Conservation (phyloP, 2,329 filamentous ascomycete genomes). For the Neurospora crassa region DNA sequence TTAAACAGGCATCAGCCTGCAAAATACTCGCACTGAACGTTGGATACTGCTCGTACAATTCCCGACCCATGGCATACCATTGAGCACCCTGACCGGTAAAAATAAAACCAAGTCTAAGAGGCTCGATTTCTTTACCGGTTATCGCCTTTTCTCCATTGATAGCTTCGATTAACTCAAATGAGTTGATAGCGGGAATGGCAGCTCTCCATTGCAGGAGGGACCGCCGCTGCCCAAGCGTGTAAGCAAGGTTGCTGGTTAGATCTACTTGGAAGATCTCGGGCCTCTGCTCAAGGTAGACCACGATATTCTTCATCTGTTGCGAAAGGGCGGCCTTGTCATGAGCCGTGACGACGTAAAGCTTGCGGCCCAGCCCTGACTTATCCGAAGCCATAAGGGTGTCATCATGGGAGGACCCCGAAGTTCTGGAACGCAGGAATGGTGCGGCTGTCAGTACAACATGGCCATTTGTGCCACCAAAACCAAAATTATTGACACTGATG, state of each 20-base stretch:
- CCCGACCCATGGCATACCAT: slow-evolving; percentile 32
- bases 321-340: slow-evolving; percentile 30
- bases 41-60: slow-evolving; percentile 29
- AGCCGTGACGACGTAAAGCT: slow-evolving; percentile 34
- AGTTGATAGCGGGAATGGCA: slow-evolving; percentile 33
- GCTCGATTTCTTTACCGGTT: slow-evolving; percentile 27
- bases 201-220: slow-evolving; percentile 34
- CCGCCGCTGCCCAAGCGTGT: slow-evolving; percentile 36
- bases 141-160: slow-evolving; percentile 30
- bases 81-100: slow-evolving; percentile 34
- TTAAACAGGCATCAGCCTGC: slow-evolving; percentile 25
- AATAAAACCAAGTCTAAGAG: slow-evolving; percentile 29
- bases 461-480: slow-evolving; percentile 36
- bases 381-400: slow-evolving; percentile 16
- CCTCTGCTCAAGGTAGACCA: slow-evolving; percentile 32
- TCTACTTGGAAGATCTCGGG: slow-evolving; percentile 34
- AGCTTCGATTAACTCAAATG: slow-evolving; percentile 33
- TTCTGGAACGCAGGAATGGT: slow-evolving; percentile 23
- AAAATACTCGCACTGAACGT: slow-evolving; percentile 26
- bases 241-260: slow-evolving; percentile 36
- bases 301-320: slow-evolving; percentile 28
- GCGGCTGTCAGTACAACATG: slow-evolving; percentile 32
- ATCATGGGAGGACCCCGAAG: slow-evolving; percentile 21
- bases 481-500: slow-evolving; percentile 41
- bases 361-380: slow-evolving; percentile 19